Evolutionary conservation across 805 yeast genomes (phyloP).

Genomic region (Candida vaughaniae): DNA sequence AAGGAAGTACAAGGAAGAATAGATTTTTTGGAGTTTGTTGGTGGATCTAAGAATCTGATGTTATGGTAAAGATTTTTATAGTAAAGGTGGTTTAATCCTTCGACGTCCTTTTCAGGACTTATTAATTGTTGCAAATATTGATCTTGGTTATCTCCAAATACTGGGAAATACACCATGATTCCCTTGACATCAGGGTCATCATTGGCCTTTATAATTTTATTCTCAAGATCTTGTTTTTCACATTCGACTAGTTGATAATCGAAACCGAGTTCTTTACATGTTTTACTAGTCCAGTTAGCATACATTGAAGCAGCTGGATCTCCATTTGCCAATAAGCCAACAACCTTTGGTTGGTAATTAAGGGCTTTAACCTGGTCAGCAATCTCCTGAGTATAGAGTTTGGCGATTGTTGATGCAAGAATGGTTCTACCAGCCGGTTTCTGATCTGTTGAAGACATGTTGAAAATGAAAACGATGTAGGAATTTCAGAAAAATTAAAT

Average conservation of each 20-base stretch:
- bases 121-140: slow-evolving; percentile 94
- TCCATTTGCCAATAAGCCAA: slow-evolving; percentile 86
- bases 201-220: slow-evolving; percentile 79
- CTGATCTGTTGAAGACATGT: not conserved
- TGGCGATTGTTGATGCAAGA: slow-evolving; percentile 84
- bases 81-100: slow-evolving; percentile 87
- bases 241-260: slow-evolving; percentile 73
- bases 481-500: not conserved
- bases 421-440: slow-evolving; percentile 73
- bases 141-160: slow-evolving; percentile 92
- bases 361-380: slow-evolving; percentile 53
- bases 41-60: slow-evolving; percentile 75
- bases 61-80: slow-evolving; percentile 95
- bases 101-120: slow-evolving; percentile 90
- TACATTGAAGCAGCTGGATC: slow-evolving; percentile 97
- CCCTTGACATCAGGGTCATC: slow-evolving; percentile 76
- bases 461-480: slow-evolving; percentile 1
- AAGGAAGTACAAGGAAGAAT: slow-evolving; percentile 96
- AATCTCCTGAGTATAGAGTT: slow-evolving; percentile 74
- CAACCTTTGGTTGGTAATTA: slow-evolving; percentile 66
- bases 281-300: slow-evolving; percentile 94
- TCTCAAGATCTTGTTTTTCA: slow-evolving; percentile 82
- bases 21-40: slow-evolving; percentile 66
- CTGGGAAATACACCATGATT: slow-evolving; percentile 97
- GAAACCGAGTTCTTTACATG: slow-evolving; percentile 84